Evolutionary conservation across 2,329 filamentous ascomycete genomes (phyloP).

Genomic region (Neophaeococcomyces aloes): DNA sequence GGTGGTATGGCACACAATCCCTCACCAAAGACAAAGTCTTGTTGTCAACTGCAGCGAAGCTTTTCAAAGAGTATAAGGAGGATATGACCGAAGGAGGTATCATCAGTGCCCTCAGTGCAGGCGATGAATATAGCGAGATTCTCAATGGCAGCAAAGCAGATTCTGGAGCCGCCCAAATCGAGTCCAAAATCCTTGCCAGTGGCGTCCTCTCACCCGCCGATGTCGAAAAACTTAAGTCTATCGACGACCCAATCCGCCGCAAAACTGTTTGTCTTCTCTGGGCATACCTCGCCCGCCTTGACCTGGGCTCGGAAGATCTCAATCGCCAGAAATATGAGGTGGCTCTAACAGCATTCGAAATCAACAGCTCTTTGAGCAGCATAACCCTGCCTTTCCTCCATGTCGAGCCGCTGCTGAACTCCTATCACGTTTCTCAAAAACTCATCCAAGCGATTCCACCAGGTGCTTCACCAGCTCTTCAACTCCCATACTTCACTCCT

Average conservation of each 20-base stretch:
- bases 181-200: conserved; percentile 63
- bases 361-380: conserved; percentile 77
- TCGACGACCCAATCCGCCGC: conserved; percentile 69
- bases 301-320: conserved; percentile 66
- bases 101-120: conserved; percentile 68
- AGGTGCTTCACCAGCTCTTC: conserved; percentile 73
- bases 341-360: conserved; percentile 70
- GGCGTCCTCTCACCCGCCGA: conserved; percentile 61
- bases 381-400: conserved; percentile 82
- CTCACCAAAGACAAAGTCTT: conserved; percentile 89
- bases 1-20: conserved; percentile 96
- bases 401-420: conserved; percentile 68
- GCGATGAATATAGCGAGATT: conserved; percentile 70
- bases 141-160: conserved; percentile 72
- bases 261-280: conserved; percentile 85
- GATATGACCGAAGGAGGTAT: conserved; percentile 70
- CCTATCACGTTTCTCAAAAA: conserved; percentile 73
- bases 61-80: conserved; percentile 89
- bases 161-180: conserved; percentile 68
- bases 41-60: conserved; percentile 83
- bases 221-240: conserved; percentile 61
- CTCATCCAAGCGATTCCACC: conserved; percentile 84
- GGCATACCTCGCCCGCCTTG: conserved; percentile 85
- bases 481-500: conserved; percentile 77
- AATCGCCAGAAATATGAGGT: conserved; percentile 76